Conservation (phyloP, 176 grass and related monocot species). For the Carex kokanica region DNA sequence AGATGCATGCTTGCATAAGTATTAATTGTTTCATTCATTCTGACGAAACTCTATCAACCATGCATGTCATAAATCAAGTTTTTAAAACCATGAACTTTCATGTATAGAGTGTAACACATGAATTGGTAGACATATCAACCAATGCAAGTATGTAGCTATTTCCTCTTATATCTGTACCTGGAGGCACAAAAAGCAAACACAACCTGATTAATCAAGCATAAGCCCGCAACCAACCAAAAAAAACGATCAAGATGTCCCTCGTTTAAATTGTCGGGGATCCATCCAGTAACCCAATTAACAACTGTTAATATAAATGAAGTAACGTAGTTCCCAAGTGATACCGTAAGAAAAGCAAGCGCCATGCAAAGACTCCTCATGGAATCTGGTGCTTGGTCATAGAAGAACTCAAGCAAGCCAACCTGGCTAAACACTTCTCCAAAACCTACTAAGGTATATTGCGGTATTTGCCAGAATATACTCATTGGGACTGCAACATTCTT, state of each 20-base stretch:
- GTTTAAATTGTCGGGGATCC: slow-evolving; percentile 88
- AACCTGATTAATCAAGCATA: slow-evolving; percentile 58
- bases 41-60: too few relatives aligned
- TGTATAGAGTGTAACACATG: not conserved
- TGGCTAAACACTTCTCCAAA: slow-evolving; percentile 72
- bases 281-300: slow-evolving; percentile 57
- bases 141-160: not conserved
- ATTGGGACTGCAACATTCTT: slow-evolving; percentile 53
- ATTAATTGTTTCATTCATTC: too few relatives aligned
- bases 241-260: slow-evolving; percentile 86
- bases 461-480: slow-evolving; percentile 86
- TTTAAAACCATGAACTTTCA: too few relatives aligned
- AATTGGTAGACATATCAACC: not conserved
- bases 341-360: slow-evolving; percentile 63
- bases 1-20: too few relatives aligned
- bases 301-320: slow-evolving; percentile 70
- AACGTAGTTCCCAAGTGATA: slow-evolving; percentile 67
- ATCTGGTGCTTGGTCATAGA: slow-evolving; percentile 79
- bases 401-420: slow-evolving; percentile 76
- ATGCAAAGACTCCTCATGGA: slow-evolving; percentile 77
- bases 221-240: slow-evolving; percentile 67
- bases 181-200: slow-evolving; percentile 53
- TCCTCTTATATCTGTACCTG: not conserved
- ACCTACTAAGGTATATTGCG: slow-evolving; percentile 69
- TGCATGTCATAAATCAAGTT: too few relatives aligned